Evolutionary conservation across 1,139 yeast species (phyloP).

Genomic region (Geotrichum candidum): DNA sequence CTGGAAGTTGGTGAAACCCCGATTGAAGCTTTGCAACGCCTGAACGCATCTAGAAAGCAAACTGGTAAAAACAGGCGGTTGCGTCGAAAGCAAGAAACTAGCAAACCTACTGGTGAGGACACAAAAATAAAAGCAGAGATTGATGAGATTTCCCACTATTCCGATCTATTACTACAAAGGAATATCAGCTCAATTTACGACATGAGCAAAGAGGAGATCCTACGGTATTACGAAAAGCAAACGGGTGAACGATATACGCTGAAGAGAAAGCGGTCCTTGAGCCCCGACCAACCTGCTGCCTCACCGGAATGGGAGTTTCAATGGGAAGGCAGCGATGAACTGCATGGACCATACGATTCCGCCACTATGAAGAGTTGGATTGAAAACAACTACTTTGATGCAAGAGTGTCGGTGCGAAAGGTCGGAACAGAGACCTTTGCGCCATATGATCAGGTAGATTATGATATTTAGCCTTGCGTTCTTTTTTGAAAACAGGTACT

Average conservation of each 20-base stretch:
- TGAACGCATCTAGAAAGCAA: constrained; percentile 19
- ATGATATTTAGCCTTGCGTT: background rate
- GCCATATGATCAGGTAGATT: constrained; percentile 5
- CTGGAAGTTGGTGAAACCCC: constrained; percentile 62
- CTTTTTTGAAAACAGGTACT: background rate
- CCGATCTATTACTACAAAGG: constrained; percentile 42
- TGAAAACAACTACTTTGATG: constrained; percentile 47
- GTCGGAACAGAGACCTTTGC: constrained; percentile 27
- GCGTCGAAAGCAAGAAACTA: constrained; percentile 15
- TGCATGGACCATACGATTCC: constrained; percentile 56
- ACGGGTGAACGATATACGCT: constrained; percentile 41
- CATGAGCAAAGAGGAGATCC: constrained; percentile 51
- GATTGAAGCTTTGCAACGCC: constrained; percentile 46
- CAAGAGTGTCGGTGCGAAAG: constrained; percentile 42
- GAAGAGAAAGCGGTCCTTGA: constrained; percentile 24
- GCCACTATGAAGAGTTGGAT: constrained; percentile 60
- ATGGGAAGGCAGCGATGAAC: constrained; percentile 48
- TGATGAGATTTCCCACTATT: constrained; percentile 44
- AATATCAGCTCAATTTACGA: constrained; percentile 48
- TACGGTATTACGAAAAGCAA: constrained; percentile 46
- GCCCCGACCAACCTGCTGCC: constrained; percentile 10
- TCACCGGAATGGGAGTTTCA: constrained; percentile 50
- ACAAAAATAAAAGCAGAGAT: constrained; percentile 33
- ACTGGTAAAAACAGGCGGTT: constrained; percentile 13
- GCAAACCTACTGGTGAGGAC: constrained; percentile 9